Conservation (phyloP, 345 rosid species). For the Firmiana major region DNA sequence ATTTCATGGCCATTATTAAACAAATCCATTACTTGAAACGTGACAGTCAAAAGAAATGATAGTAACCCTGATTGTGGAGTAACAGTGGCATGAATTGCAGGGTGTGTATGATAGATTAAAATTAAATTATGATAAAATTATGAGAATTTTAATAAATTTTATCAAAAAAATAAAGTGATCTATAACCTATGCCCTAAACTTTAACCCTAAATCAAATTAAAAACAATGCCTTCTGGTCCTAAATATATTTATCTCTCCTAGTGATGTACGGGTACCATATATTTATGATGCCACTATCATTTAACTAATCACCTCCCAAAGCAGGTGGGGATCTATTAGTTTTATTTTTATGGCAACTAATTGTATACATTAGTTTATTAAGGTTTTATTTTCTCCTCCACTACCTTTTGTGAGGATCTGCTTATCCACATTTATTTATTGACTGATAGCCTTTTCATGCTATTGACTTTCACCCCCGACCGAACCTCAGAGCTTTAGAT, state of each 20-base stretch:
- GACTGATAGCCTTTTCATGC: neutral
- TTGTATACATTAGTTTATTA: too few relatives aligned
- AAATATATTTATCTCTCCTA: too few relatives aligned
- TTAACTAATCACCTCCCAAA: neutral
- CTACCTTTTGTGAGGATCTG: neutral
- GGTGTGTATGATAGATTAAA: neutral
- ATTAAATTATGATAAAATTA: too few relatives aligned
- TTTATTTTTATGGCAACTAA: too few relatives aligned
- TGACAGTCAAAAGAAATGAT: neutral
- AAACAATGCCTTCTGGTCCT: neutral
- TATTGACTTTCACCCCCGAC: slow-evolving; percentile 8
- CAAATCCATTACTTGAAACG: neutral
- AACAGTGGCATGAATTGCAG: neutral
- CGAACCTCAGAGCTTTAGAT: neutral
- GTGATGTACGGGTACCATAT: too few relatives aligned
- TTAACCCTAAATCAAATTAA: too few relatives aligned
- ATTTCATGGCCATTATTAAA: neutral
- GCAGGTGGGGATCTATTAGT: neutral
- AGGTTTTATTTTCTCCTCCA: neutral
- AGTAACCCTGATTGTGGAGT: neutral
- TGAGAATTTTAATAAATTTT: too few relatives aligned
- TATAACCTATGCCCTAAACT: too few relatives aligned
- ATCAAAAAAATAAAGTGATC: too few relatives aligned
- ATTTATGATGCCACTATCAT: neutral
- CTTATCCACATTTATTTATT: neutral